Evolutionary conservation across 1,284 basidiomycete species (phyloP).

Genomic region (Ganoderma resinaceum): DNA sequence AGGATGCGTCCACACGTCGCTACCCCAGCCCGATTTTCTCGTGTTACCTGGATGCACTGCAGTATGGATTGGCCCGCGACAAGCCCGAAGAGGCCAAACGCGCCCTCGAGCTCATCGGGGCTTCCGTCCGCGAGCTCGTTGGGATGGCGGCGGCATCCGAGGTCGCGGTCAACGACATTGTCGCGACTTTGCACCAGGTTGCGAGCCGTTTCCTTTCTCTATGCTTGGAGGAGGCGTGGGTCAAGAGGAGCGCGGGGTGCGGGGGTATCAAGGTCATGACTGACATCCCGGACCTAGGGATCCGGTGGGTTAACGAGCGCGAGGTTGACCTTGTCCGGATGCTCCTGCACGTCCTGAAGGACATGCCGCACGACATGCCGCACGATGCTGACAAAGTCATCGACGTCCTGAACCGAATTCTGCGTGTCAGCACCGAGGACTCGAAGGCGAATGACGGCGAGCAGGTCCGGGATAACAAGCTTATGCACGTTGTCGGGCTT

Average conservation of each 20-base stretch:
- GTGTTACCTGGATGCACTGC: conserved; percentile 81
- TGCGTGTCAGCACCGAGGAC: conserved; percentile 74
- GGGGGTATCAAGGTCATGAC: conserved; percentile 84
- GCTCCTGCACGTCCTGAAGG: conserved; percentile 93
- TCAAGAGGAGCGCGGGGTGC: conserved; percentile 87
- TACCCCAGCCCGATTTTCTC: conserved; percentile 69
- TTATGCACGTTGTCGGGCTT: conserved; percentile 78
- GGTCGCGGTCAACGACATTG: conserved; percentile 59
- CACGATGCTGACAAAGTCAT: conserved; percentile 84
- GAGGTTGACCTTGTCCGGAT: conserved; percentile 93
- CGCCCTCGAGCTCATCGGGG: conserved; percentile 65
- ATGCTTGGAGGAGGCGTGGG: conserved; percentile 91
- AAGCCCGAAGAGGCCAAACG: conserved; percentile 64
- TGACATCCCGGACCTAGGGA: conserved; percentile 71
- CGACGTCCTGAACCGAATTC: conserved; percentile 80
- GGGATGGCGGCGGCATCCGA: conserved; percentile 55
- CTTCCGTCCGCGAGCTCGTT: conserved; percentile 76
- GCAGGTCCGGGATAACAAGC: conserved; percentile 56
- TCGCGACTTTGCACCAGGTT: conserved; percentile 77
- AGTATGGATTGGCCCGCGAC: conserved; percentile 73
- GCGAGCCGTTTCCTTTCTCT: conserved; percentile 82
- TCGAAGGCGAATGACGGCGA: conserved; percentile 49
- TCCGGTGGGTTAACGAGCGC: conserved; percentile 87
- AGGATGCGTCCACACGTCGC: conserved; percentile 60
- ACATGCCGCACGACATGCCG: conserved; percentile 92